A percentile compares a stretch with the other conserved stretches of the same genome.
Evolutionary conservation across 345 rosid species (phyloP).

Genomic region (Arabidopsis suecica): DNA sequence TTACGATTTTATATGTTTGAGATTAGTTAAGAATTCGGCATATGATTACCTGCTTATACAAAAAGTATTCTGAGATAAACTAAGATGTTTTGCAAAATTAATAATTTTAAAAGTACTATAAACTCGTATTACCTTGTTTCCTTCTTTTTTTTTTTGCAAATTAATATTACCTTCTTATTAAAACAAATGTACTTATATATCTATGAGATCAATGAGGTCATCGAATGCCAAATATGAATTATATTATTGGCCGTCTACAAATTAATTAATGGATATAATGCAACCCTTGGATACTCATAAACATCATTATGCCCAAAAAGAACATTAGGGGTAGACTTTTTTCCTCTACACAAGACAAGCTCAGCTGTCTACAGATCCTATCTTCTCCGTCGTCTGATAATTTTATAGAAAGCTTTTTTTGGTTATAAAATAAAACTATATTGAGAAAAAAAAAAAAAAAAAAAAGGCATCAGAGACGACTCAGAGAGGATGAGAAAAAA

Average conservation of each 20-base stretch:
- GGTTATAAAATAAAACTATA: neutral
- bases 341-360: constrained; percentile 28
- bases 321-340: constrained; percentile 31
- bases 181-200: neutral
- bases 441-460: no score
- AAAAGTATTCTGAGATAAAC: neutral
- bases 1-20: neutral
- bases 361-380: constrained; percentile 39
- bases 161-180: neutral
- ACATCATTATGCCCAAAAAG: constrained; percentile 36
- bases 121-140: neutral
- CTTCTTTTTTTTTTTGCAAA: no score
- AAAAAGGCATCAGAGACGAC: no score
- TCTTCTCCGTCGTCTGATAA: neutral
- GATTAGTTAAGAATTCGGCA: neutral
- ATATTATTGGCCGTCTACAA: constrained; percentile 12
- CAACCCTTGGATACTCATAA: constrained; percentile 42
- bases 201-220: constrained; percentile 1
- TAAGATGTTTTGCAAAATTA: neutral
- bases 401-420: neutral
- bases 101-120: neutral
- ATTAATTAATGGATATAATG: constrained; percentile 7
- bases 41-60: neutral
- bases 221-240: constrained; percentile 15
- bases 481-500: constrained; percentile 5